Evolutionary conservation across 148 eudicot genomes (phyloP), one percentile per base, ranked within the genome.

Genomic region (Cornus kousa): DNA sequence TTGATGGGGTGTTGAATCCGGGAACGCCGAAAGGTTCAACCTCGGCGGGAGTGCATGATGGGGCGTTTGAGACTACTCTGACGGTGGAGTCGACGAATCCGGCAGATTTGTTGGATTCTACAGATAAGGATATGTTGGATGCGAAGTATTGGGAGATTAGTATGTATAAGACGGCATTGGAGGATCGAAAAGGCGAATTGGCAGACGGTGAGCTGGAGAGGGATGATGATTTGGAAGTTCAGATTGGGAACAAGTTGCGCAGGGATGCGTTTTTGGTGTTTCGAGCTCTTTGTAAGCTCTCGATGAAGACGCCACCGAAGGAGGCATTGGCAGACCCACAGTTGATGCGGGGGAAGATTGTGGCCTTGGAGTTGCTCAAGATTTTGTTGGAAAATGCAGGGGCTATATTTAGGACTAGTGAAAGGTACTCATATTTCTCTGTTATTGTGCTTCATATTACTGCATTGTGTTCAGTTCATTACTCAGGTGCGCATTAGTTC

Each of bases 321-420:
- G 99, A 96, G 81, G 98, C 98, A 7, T 32, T 88, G 69, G 85
- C 91, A 0, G 99, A 96, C 84, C 98, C 98, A 19, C 89, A 86
- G 78, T 83, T 92, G 67, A 93, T 96, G 98, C 85, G 89, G 76
- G 99, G 98, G 46, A 96, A 96, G 89, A 92, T 96, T 71, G 94
- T 96, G 71, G 99, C 99, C 0, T 82, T 96, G 85, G 99, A 96
- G 87, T 83, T 96, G 95, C 97, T 96, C 48, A 96, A 96, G 85
- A 96, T 96, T 83, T 92, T 96, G 92, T 80, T 96, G 91, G 99
- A 96, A 85, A 96, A 96, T 86, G 99, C 99, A 23, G 99, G 99
- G 10, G 93, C 97, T 4, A 75, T 96, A 32, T 96, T 96, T 84
- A 89, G 99, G 88, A 96, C 99, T 17, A 96, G 97, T 83, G 99